Percentiles rank a stretch among this genome's conserved stretches.
Conservation (phyloP, 345 rosid genomes). For the Gossypium sturtianum region DNA sequence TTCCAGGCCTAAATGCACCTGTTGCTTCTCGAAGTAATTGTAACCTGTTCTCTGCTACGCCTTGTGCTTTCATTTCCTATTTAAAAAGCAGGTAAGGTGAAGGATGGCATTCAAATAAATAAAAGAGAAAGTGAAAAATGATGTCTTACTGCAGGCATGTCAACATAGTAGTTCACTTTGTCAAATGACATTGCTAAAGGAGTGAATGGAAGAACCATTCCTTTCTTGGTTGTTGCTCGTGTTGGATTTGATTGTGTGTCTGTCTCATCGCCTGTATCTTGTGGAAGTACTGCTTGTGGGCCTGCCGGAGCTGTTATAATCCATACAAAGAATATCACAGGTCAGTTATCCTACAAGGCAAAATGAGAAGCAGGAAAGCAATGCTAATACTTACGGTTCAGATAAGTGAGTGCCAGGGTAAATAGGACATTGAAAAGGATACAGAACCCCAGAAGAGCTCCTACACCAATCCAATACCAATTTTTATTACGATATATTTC, state of each 20-base stretch:
- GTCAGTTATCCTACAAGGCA: not conserved
- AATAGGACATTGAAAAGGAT: conserved; percentile 72
- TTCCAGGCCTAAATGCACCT: conserved; percentile 78
- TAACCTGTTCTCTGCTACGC: conserved; percentile 46
- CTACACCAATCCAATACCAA: conserved; percentile 87
- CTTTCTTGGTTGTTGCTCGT: conserved; percentile 27
- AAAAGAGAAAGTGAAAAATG: not conserved
- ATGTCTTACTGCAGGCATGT: conserved; percentile 43
- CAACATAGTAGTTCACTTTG: conserved; percentile 41
- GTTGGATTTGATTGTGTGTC: conserved; percentile 16
- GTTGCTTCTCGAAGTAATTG: conserved; percentile 57
- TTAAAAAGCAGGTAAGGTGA: not conserved
- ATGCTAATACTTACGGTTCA: conserved; percentile 45
- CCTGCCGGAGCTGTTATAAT: conserved; percentile 53
- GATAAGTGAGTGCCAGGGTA: conserved; percentile 59
- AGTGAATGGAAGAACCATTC: conserved; percentile 53
- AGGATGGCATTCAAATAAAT: not conserved
- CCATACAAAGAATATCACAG: not conserved
- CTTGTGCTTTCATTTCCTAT: conserved; percentile 56
- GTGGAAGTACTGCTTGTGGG: conserved; percentile 51
- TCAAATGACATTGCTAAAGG: conserved; percentile 51
- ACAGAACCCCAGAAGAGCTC: conserved; percentile 51
- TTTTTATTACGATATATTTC: conserved; percentile 42
- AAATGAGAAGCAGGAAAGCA: not conserved
- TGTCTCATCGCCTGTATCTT: conserved; percentile 42